Base-by-base conservation (phyloP, 2,329 filamentous ascomycete species). In the Zelopaecilomyces penicillatus region DNA sequence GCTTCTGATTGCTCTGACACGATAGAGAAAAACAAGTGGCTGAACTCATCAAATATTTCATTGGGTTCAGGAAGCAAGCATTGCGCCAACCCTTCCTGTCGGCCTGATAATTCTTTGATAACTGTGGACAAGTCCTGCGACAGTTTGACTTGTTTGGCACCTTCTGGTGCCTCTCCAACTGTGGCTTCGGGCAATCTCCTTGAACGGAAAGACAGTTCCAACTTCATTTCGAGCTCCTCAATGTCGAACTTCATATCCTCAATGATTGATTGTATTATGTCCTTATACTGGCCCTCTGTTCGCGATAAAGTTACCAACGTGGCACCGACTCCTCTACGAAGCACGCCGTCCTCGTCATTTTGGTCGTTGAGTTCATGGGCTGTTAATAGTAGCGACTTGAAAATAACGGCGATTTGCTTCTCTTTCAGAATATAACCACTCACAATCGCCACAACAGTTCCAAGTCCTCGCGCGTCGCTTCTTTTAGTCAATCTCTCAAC, bases 191-290 rank as follows among this genome's bases (percentile, higher is more conserved):
- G 67, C 12, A 78, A 63, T 37, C 75, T 69, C 46, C 54, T 69
- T 6, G 76, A 75, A 35, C 83, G 76, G 49, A 90, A 78, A 7
- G 81, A 77, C 6, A 83, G 78, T 44, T 87, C 82, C 19, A 94
- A 71, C 53, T 80, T 83, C 65, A 87, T 75, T 64, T 93, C 86
- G 12, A 93, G 66, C 39, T 81, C 76, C 48, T 87, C 79, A 37
- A 93, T 76, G 55, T 93, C 83, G 48, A 88, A 74, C 9, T 82
- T 76, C 6, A 80, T 75, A 35, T 83, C 77, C 32, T 79, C 70
- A 33, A 91, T 75, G 4, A 82, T 76, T n/a, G 72, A 72, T 49
- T 80, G 74, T 46, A 93, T 78, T n/a, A 82, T 69, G 28, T 76
- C 71, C 9, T 80, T 81, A 26, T 78, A 67, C 34, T 73, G 71